Evolutionary conservation across 257 asterid genomes (phyloP), one percentile per base, ranked within the genome.

Genomic region (Leonotis leonurus): DNA sequence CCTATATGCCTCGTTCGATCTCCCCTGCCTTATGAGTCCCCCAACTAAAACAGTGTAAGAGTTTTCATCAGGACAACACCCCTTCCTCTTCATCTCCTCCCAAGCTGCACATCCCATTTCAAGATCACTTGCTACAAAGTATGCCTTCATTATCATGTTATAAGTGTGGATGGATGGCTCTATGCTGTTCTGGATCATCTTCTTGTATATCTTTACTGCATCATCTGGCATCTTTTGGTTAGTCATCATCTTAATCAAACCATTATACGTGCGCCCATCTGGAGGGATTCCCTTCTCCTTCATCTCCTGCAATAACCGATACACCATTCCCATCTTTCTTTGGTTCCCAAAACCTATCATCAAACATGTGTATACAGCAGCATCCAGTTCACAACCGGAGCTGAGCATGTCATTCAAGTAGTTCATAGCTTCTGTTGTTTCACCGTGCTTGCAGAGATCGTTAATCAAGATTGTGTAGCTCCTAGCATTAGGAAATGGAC

Each of bases 51-150:
- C 74, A n/a, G 75, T 58, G 62, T 89, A 92, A 13, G 94, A 71
- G 73, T 89, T 89, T n/a, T 87, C 99, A 73, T 87, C 95, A 0
- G 99, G 96, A 63, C 95, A 93, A 25, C 82, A 81, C 0, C 97
- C 96, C 39, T 68, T 84, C 75, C 66, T 72, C 60, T 72, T 87
- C 97, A 92, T 92, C 83, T 92, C 97, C 69, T 86, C 88, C 97
- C 97, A 92, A 73, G 84, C 87, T 0, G 73, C 86, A 62, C 62
- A 72, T 0, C 83, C 92, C 88, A 79, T 77, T 39, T 93, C 90
- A 24, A 77, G 79, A 67, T 93, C 74, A 62, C 68, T 79, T 0
- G 75, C 73, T 26, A 71, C 45, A 48, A 89, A 89, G 75, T 62
- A 87, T 2, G 87, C 71, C 65, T 81, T 93, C 94, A 93, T 82